A percentile compares a stretch with the other conserved stretches of the same genome.
Evolutionary conservation across 352 stramenopile species (phyloP).

Genomic region (Phytopythium boreale): DNA sequence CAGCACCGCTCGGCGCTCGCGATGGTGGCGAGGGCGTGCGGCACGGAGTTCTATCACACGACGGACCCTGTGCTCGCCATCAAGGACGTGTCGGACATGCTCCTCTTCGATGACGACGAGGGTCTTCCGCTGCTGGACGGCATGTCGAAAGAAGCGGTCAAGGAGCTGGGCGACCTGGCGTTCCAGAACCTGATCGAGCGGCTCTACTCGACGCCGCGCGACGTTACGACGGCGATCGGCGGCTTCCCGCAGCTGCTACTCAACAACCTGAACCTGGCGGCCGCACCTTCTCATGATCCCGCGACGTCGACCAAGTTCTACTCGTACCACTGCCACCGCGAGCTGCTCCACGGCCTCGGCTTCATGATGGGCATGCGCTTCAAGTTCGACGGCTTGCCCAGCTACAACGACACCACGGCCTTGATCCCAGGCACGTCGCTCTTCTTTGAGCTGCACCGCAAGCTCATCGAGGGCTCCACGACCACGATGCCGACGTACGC

Average conservation of each 20-base stretch:
- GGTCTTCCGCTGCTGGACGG: slow-evolving; percentile 42
- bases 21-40: slow-evolving; percentile 38
- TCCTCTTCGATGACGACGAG: slow-evolving; percentile 67
- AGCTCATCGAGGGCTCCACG: slow-evolving; percentile 13
- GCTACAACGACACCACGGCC: slow-evolving; percentile 67
- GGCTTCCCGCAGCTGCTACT: slow-evolving; percentile 70
- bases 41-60: slow-evolving; percentile 40
- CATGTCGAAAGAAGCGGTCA: slow-evolving; percentile 37
- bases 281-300: slow-evolving; percentile 20
- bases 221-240: slow-evolving; percentile 67
- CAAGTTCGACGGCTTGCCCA: slow-evolving; percentile 56
- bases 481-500: slow-evolving; percentile 11
- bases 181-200: slow-evolving; percentile 77
- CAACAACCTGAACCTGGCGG: slow-evolving; percentile 50
- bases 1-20: slow-evolving; percentile 40
- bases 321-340: slow-evolving; percentile 77
- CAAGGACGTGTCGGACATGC: slow-evolving; percentile 76
- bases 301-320: slow-evolving; percentile 58
- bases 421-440: slow-evolving; percentile 68
- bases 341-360: slow-evolving; percentile 74
- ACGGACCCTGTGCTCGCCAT: slow-evolving; percentile 51
- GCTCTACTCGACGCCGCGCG: slow-evolving; percentile 58
- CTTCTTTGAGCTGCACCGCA: slow-evolving; percentile 70
- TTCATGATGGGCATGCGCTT: slow-evolving; percentile 82
- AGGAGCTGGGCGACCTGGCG: slow-evolving; percentile 51